Evolutionary conservation across 2,329 filamentous ascomycete genomes (phyloP), one percentile per base, ranked within the genome.

Genomic region (Colletotrichum tofieldiae): DNA sequence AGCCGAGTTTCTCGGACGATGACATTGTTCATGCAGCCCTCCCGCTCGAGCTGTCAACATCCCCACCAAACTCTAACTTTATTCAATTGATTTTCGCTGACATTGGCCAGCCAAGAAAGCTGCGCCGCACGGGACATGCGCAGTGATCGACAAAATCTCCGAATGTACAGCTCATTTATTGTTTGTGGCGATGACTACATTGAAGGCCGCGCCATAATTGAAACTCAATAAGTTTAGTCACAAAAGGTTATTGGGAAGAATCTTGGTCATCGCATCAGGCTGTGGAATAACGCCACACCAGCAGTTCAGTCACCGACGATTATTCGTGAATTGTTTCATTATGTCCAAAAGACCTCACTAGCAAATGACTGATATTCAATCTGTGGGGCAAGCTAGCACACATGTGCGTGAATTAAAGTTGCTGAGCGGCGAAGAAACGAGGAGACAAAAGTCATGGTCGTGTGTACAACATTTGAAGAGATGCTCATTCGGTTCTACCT

Each of bases 381-480:
- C 26, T 18, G 3, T 2, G n/a, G 16, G 12, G 7, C 45, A 64
- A 9, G 23, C 14, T 41, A 39, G 26, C 18, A 26, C 47, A 23
- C 18, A 9, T 39, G 32, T 18, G 35, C 32, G 23, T 41, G 41
- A 12, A 20, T n/a, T 51, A n/a, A 23, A 8, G 23, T 41, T 8
- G 20, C 56, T 14, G n/a, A 16, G 23, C 35, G n/a, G 5, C n/a
- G n/a, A 29, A 52, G 23, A 16, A 26, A 60, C 43, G 18, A 5
- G 23, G 23, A n/a, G 16, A 16, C 5, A 37, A 37, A 35, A 47
- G 23, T 43, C 32, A 67, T 32, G 16, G 23, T 23, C 63, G 56
- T 55, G 35, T 71, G 39, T 41, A 55, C 18, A 67, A 9, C 5
- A 23, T 16, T 23, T 49, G 35, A 65, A 12, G 66, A 69, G 52